These are phyloP conservation scores for Dactylellina sp. DNA, from an alignment of 2,329 filamentous ascomycete genomes.

Conservation along the genomic window DNA sequence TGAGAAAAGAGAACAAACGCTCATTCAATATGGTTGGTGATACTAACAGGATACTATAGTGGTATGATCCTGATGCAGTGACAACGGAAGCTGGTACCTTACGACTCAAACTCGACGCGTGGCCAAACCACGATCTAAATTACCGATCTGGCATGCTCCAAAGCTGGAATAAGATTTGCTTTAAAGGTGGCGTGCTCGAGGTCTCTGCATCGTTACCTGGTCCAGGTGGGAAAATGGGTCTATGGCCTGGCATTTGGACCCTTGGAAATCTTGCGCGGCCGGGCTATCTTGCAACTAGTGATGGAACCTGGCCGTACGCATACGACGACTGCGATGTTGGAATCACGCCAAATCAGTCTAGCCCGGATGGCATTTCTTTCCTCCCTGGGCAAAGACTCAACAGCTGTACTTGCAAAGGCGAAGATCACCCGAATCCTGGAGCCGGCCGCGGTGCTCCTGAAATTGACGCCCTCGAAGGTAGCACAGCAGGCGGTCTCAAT, in stretches of 20 bases:
- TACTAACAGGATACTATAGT: slow-evolving; percentile 64
- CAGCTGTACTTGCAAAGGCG: slow-evolving; percentile 73
- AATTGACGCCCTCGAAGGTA: slow-evolving; percentile 79
- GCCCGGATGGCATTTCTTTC: slow-evolving; percentile 73
- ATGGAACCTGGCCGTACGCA: slow-evolving; percentile 80
- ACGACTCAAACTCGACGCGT: slow-evolving; percentile 74
- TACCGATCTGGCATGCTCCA: slow-evolving; percentile 80
- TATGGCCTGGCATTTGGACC: slow-evolving; percentile 72
- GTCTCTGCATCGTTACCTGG: slow-evolving; percentile 49
- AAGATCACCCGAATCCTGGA: slow-evolving; percentile 75
- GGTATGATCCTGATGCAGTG: slow-evolving; percentile 77
- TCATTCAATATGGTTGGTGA: neutral
- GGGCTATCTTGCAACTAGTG: slow-evolving; percentile 76
- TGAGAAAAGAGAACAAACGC: neutral
- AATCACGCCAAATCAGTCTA: slow-evolving; percentile 78
- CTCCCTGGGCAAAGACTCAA: slow-evolving; percentile 78
- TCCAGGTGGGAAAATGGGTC: slow-evolving; percentile 48
- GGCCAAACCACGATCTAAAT: slow-evolving; percentile 74
- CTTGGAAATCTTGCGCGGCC: slow-evolving; percentile 80
- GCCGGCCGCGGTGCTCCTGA: slow-evolving; percentile 76
- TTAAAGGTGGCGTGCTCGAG: slow-evolving; percentile 77
- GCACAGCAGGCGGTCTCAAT: slow-evolving; percentile 63
- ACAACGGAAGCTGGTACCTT: slow-evolving; percentile 73
- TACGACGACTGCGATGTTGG: slow-evolving; percentile 78
- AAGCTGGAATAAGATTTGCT: slow-evolving; percentile 79